Percentiles rank a stretch among this genome's conserved stretches.
phyloP scores from a whole-genome alignment of 306 rosid genomes.

The Quercus rubra region DNA sequence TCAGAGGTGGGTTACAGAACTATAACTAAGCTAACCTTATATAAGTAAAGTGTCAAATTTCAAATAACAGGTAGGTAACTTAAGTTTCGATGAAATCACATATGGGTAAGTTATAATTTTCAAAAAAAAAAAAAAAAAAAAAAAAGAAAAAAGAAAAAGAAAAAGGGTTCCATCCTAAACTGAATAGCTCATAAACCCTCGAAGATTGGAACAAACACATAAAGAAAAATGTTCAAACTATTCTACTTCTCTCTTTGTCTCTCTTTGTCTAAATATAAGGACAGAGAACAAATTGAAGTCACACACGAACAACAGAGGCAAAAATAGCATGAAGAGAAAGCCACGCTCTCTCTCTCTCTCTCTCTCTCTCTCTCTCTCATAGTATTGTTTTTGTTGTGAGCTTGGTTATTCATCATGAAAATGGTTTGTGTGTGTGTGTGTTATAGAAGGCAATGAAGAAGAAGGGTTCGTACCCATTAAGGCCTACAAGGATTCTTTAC shows the following conservation, averaged over 20 bases:
- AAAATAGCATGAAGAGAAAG: constrained; percentile 55
- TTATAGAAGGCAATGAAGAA: constrained; percentile 73
- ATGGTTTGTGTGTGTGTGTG: neutral
- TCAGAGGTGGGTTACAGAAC: no score
- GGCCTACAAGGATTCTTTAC: constrained; percentile 84
- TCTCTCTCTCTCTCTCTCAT: neutral
- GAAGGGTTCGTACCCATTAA: constrained; percentile 83
- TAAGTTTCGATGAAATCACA: no score
- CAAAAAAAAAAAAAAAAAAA: no score
- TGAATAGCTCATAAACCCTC: neutral
- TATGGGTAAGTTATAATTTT: no score
- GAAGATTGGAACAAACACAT: neutral
- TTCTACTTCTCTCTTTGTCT: neutral
- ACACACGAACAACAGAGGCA: constrained; percentile 16
- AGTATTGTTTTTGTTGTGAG: neutral
- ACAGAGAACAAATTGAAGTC: constrained; percentile 40
- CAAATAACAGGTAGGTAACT: no score
- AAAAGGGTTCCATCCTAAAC: no score
- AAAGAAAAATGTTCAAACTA: neutral
- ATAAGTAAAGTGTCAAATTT: no score
- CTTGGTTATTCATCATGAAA: neutral
- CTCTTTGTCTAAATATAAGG: constrained; percentile 35
- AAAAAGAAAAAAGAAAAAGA: no score
- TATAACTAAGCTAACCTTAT: no score
- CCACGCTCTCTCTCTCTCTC: constrained; percentile 45